These are phyloP conservation scores for Musa troglodytarum DNA, from an alignment of 176 grass and related monocot genomes.

Conservation along the genomic window DNA sequence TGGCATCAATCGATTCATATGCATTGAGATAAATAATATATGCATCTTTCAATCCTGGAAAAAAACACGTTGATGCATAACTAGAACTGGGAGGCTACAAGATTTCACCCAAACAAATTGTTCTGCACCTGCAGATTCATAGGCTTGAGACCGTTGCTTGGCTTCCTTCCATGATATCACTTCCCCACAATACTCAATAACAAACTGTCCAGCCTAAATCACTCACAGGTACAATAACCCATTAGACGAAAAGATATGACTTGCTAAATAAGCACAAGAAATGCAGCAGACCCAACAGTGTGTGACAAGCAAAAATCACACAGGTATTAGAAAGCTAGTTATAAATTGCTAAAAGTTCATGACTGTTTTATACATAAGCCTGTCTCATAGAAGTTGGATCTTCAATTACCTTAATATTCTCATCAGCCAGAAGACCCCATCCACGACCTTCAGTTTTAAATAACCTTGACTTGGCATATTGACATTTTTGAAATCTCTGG, in stretches of 20 bases:
- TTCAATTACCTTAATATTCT: constrained; percentile 67
- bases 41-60: constrained; percentile 73
- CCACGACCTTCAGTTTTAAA: constrained; percentile 83
- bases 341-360: neutral
- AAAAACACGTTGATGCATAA: constrained; percentile 8
- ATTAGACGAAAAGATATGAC: constrained; percentile 9
- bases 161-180: constrained; percentile 98
- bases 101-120: neutral
- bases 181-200: constrained; percentile 97
- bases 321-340: neutral
- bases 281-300: neutral
- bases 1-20: constrained; percentile 97
- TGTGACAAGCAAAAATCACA: neutral
- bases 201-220: constrained; percentile 80
- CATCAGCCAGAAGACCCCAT: constrained; percentile 90
- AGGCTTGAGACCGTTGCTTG: constrained; percentile 67
- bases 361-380: neutral
- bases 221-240: constrained; percentile 6
- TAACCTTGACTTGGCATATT: constrained; percentile 71
- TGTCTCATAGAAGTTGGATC: neutral
- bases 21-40: constrained; percentile 96
- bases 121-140: constrained; percentile 63
- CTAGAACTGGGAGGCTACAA: neutral
- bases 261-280: neutral
- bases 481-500: constrained; percentile 90